Conservation (phyloP, 2,329 filamentous ascomycete genomes). For the Ophiocordyceps robertsii region DNA sequence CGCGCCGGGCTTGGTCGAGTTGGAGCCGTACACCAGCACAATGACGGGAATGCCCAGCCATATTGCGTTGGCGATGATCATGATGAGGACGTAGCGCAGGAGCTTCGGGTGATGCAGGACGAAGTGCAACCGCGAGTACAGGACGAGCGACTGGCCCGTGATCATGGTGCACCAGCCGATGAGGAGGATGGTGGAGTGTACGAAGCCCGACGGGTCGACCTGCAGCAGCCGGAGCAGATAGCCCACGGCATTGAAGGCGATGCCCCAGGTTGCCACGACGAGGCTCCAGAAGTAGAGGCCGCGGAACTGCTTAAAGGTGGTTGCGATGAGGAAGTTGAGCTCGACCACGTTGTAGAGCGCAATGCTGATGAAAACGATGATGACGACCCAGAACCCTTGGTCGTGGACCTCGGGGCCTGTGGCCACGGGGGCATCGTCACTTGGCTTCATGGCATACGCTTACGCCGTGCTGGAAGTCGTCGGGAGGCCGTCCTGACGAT, state of each 20-base stretch:
- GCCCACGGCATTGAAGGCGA: constrained; percentile 23
- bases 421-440: neutral
- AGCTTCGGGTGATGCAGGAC: constrained; percentile 35
- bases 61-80: constrained; percentile 43
- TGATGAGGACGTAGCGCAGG: constrained; percentile 34
- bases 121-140: constrained; percentile 49
- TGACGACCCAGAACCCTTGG: constrained; percentile 1
- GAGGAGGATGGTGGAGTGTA: constrained; percentile 14
- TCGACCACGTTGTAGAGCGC: constrained; percentile 15
- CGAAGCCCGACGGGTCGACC: constrained; percentile 3
- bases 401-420: neutral
- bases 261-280: constrained; percentile 13
- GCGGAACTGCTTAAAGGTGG: constrained; percentile 12
- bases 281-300: constrained; percentile 21
- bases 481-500: too few species aligned
- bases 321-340: constrained; percentile 13
- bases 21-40: constrained; percentile 39
- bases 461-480: too few species aligned
- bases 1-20: constrained; percentile 13
- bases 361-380: constrained; percentile 11
- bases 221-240: constrained; percentile 28
- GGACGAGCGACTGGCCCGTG: constrained; percentile 45
- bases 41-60: constrained; percentile 40
- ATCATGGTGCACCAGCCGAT: constrained; percentile 33
- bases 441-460: neutral